Conservation (phyloP, 306 rosid genomes). For the Vigna nakashimae region DNA sequence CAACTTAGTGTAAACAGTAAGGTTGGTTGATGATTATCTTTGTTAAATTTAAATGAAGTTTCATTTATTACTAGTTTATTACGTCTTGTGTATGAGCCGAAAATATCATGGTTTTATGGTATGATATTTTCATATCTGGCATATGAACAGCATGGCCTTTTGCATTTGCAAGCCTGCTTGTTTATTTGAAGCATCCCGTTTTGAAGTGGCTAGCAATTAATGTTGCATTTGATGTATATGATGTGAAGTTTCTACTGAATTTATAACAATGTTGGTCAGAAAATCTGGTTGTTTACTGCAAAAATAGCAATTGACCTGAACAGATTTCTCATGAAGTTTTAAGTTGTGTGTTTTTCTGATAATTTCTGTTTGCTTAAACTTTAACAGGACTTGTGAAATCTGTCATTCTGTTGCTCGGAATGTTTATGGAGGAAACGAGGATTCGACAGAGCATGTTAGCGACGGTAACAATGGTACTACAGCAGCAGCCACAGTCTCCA, state of each 20-base stretch:
- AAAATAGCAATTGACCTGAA: constrained; percentile 4
- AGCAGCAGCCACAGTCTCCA: constrained; percentile 51
- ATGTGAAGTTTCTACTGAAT: too few species aligned
- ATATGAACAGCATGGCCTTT: background rate
- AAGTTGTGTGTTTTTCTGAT: constrained; percentile 3
- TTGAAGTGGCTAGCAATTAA: background rate
- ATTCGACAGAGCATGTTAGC: constrained; percentile 54
- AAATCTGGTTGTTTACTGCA: too few species aligned
- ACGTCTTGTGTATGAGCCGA: background rate
- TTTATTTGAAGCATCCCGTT: constrained; percentile 5
- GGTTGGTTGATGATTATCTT: background rate
- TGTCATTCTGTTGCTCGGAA: constrained; percentile 80
- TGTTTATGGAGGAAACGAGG: constrained; percentile 65
- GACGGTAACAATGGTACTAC: constrained; percentile 57
- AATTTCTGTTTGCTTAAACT: constrained; percentile 22
- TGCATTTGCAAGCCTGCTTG: constrained; percentile 8
- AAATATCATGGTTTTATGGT: background rate
- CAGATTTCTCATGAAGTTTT: background rate
- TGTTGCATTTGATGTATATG: background rate
- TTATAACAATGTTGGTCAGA: too few species aligned
- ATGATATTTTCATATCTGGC: too few species aligned
- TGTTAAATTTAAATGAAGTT: constrained; percentile 2
- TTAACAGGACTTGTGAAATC: constrained; percentile 80
- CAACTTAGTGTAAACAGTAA: background rate
- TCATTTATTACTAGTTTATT: background rate